Evolutionary conservation across 345 rosid genomes (phyloP).

Genomic region (Leavenworthia alabamica): DNA sequence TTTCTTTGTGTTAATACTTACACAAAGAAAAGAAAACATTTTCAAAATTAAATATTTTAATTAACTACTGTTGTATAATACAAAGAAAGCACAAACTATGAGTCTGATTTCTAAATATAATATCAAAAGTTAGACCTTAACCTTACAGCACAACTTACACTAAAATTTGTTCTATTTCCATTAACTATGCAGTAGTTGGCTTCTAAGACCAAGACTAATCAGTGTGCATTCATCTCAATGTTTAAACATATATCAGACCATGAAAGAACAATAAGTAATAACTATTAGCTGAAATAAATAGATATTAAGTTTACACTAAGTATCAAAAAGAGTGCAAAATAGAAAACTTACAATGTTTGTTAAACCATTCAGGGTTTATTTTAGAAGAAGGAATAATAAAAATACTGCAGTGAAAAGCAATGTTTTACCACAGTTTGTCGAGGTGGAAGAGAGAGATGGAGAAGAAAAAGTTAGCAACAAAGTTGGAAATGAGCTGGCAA

Average conservation of each 20-base stretch:
- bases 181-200: neutral
- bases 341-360: constrained; percentile 12
- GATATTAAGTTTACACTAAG: neutral
- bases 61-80: neutral
- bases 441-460: too few species aligned
- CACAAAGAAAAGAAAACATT: neutral
- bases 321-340: neutral
- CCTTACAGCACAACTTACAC: constrained; percentile 10
- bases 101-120: neutral
- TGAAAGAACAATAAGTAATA: neutral
- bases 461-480: too few species aligned
- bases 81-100: neutral
- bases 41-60: neutral
- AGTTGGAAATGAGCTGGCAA: too few species aligned
- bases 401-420: too few species aligned
- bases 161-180: neutral
- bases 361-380: too few species aligned
- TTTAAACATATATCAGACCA: neutral
- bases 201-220: neutral
- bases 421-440: too few species aligned
- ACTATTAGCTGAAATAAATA: neutral
- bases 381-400: too few species aligned
- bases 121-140: constrained; percentile 15
- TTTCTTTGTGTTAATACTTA: constrained; percentile 3
- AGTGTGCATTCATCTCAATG: neutral